Conservation (phyloP, 352 stramenopile species). For the Phytophthora cactorum region DNA sequence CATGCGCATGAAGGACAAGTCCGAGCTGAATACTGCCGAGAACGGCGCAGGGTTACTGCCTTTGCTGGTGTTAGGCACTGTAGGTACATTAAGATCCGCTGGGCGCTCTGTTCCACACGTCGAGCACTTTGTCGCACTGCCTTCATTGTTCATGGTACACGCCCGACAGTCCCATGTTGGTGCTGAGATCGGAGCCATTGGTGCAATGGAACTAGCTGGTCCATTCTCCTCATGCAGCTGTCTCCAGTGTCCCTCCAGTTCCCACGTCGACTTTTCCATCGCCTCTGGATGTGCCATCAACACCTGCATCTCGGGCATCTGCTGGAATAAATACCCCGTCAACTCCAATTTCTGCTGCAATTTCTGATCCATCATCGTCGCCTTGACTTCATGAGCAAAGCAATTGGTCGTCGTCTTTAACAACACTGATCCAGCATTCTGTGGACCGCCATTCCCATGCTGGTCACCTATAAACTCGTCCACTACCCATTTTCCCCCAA, state of each 20-base stretch:
- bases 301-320: constrained; percentile 59
- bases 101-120: constrained; percentile 78
- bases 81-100: constrained; percentile 37
- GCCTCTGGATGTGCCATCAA: constrained; percentile 41
- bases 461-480: constrained; percentile 80
- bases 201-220: constrained; percentile 14
- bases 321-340: constrained; percentile 61
- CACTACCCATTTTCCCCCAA: constrained; percentile 83
- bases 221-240: constrained; percentile 56
- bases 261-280: constrained; percentile 40
- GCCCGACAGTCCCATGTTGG: constrained; percentile 70
- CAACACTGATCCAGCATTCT: constrained; percentile 76
- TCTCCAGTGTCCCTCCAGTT: constrained; percentile 82
- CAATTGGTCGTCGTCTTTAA: constrained; percentile 63
- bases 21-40: constrained; percentile 58
- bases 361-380: constrained; percentile 53
- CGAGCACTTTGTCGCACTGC: constrained; percentile 58
- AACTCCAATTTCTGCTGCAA: constrained; percentile 59
- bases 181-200: constrained; percentile 30
- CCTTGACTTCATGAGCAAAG: constrained; percentile 67
- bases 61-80: constrained; percentile 39
- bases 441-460: constrained; percentile 37
- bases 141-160: constrained; percentile 84
- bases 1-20: constrained; percentile 77
- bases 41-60: constrained; percentile 84